phyloP scores from a whole-genome alignment of 192 early-diverging fungal species.

The Coemansia sp. region DNA sequence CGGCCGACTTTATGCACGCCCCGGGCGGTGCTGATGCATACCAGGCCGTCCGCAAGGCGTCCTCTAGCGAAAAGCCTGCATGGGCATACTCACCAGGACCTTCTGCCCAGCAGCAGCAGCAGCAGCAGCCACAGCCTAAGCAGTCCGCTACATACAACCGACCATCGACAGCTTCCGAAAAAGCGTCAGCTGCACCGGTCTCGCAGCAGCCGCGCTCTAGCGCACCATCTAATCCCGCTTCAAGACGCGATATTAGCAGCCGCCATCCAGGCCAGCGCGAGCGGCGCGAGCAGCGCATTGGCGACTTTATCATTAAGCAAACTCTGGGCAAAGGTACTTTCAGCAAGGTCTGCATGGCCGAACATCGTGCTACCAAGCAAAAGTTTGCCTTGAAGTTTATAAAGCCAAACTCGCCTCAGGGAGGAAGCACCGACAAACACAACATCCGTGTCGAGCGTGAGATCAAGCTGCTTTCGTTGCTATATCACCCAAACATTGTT shows the following conservation, averaged over 20 bases:
- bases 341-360: slow-evolving; percentile 55
- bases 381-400: slow-evolving; percentile 71
- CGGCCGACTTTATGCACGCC: slow-evolving; percentile 19
- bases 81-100: slow-evolving; percentile 24
- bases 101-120: slow-evolving; percentile 10
- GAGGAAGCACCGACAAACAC: slow-evolving; percentile 64
- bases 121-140: slow-evolving; percentile 17
- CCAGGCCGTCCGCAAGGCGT: slow-evolving; percentile 25
- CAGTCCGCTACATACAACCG: slow-evolving; percentile 10
- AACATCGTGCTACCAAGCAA: slow-evolving; percentile 49
- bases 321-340: slow-evolving; percentile 55
- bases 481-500: slow-evolving; percentile 90
- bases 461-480: slow-evolving; percentile 75
- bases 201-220: slow-evolving; percentile 14
- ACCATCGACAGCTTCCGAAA: not conserved
- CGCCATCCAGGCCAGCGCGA: slow-evolving; percentile 38
- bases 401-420: slow-evolving; percentile 56
- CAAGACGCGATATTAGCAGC: slow-evolving; percentile 24
- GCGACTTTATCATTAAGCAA: slow-evolving; percentile 51
- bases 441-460: slow-evolving; percentile 81
- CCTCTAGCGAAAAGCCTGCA: slow-evolving; percentile 21
- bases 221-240: not conserved
- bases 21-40: slow-evolving; percentile 25
- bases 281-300: slow-evolving; percentile 45
- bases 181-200: not conserved